Conservation (phyloP, 495 filamentous ascomycete genomes). For the Podospora sp. region DNA sequence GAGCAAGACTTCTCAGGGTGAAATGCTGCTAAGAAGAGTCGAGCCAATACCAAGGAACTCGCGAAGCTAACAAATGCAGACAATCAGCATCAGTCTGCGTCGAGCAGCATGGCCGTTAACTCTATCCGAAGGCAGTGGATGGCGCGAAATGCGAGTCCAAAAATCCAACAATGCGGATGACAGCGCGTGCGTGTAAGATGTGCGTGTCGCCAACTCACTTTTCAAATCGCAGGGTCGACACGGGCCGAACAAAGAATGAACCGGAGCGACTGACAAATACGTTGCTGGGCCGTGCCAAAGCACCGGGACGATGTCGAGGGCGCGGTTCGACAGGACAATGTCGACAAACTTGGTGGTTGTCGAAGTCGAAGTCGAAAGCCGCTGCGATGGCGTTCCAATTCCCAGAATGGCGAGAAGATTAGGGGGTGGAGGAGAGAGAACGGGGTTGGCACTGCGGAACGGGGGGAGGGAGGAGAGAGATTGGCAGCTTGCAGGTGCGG, state of each 20-base stretch:
- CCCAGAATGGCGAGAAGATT: background rate
- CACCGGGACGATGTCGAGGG: background rate
- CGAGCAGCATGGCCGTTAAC: background rate
- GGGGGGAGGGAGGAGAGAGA: background rate
- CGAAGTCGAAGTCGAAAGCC: background rate
- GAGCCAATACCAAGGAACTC: background rate
- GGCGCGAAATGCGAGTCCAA: background rate
- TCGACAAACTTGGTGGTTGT: background rate
- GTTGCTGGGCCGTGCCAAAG: background rate
- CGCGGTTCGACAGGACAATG: background rate
- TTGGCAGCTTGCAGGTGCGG: slow-evolving; percentile 1
- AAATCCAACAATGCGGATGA: slow-evolving; percentile 3
- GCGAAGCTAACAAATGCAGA: background rate
- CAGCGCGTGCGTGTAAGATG: background rate
- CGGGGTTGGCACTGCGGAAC: background rate
- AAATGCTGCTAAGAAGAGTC: background rate
- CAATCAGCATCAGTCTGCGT: background rate
- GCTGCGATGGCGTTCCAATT: background rate
- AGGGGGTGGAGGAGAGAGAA: background rate
- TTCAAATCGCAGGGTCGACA: background rate
- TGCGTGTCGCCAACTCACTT: background rate
- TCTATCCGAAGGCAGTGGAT: background rate
- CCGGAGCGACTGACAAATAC: background rate
- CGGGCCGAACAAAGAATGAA: background rate
- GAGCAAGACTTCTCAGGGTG: background rate